Percentiles rank a stretch among this genome's conserved stretches.
These are phyloP conservation scores for Bryum argenteum DNA, from an alignment of 225 moss, liverwort and hornwort genomes.

Conservation along the genomic window DNA sequence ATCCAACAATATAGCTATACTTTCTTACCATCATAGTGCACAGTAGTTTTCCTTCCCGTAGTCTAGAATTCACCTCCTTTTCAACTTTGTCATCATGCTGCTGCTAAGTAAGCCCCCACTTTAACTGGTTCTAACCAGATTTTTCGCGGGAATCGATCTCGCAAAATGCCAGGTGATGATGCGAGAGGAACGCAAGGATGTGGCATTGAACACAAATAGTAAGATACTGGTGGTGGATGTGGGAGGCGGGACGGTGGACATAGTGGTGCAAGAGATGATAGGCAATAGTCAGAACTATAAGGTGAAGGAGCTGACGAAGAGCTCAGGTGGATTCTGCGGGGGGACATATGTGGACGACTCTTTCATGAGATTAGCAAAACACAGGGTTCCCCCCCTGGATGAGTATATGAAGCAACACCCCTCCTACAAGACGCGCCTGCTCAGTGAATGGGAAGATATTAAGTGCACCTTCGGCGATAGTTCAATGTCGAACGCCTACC, in stretches of 20 bases:
- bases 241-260: conserved; percentile 51
- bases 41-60: too few relatives aligned
- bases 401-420: conserved; percentile 16
- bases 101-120: too few relatives aligned
- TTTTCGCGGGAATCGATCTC: too few relatives aligned
- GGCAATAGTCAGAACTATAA: conserved; percentile 2
- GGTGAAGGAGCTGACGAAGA: conserved; percentile 34
- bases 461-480: too few relatives aligned
- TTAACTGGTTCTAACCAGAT: too few relatives aligned
- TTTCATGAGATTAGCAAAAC: conserved; percentile 32
- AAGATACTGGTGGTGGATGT: conserved; percentile 47
- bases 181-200: neutral
- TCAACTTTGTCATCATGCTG: too few relatives aligned
- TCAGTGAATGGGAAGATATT: conserved; percentile 30
- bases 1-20: too few relatives aligned
- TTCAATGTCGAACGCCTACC: too few relatives aligned
- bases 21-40: too few relatives aligned
- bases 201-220: neutral
- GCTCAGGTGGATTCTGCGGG: conserved; percentile 37
- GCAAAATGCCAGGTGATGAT: neutral
- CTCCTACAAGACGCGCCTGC: neutral
- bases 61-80: too few relatives aligned
- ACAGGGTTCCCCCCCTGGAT: conserved; percentile 34
- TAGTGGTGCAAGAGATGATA: conserved; percentile 42
- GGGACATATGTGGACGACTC: conserved; percentile 37